phyloP scores from a whole-genome alignment of 2,329 filamentous ascomycete species.

The Fusarium mexicanum region DNA sequence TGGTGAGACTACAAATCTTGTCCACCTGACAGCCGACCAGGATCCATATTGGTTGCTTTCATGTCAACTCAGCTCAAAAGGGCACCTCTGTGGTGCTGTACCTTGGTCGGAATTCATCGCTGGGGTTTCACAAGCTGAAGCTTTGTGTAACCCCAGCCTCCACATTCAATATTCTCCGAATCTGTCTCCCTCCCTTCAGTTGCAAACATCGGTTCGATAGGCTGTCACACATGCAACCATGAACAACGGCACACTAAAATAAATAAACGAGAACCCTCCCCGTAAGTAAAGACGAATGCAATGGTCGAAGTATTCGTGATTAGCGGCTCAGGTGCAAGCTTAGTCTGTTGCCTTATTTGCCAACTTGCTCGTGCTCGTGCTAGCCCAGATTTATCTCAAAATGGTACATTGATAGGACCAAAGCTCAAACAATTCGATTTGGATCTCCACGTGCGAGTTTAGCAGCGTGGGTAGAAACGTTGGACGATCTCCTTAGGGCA shows the following conservation, averaged over 20 bases:
- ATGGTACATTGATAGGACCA: constrained; percentile 17
- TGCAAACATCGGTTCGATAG: neutral
- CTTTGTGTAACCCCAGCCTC: constrained; percentile 26
- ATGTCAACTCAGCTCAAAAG: constrained; percentile 17
- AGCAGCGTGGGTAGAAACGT: constrained; percentile 31
- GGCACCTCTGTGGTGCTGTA: constrained; percentile 13
- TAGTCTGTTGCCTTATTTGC: constrained; percentile 8
- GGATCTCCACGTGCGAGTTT: constrained; percentile 28
- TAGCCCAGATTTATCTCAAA: constrained; percentile 3
- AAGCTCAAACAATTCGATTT: constrained; percentile 12
- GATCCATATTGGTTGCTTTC: constrained; percentile 23
- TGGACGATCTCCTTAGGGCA: constrained; percentile 26
- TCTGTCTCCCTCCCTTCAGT: constrained; percentile 1
- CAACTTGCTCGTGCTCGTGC: neutral
- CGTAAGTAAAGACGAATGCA: neutral
- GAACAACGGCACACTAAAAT: neutral
- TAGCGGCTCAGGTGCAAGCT: constrained; percentile 1
- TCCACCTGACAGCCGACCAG: constrained; percentile 20
- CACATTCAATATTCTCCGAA: constrained; percentile 35
- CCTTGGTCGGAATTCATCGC: constrained; percentile 6
- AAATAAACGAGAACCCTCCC: neutral
- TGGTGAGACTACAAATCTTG: constrained; percentile 25
- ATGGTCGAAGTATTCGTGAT: neutral
- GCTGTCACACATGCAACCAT: constrained; percentile 4
- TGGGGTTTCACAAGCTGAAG: constrained; percentile 26